Evolutionary conservation across 2,329 filamentous ascomycete genomes (phyloP).

Genomic region (Phaeophleospora eucalypticola): DNA sequence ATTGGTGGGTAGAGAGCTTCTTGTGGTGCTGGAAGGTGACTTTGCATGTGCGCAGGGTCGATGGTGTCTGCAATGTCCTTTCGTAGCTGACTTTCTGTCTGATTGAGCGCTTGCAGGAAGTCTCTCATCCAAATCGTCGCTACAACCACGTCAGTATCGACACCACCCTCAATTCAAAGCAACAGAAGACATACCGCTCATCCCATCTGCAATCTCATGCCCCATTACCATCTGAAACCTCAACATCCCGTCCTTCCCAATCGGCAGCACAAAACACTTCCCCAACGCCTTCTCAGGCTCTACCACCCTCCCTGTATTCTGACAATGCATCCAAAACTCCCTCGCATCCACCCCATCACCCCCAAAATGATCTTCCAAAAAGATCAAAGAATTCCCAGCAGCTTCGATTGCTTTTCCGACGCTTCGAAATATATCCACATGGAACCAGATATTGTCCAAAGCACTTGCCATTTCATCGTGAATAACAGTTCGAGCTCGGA

Average conservation of each 20-base stretch:
- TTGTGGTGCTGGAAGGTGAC: conserved; percentile 40
- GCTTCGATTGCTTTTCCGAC: conserved; percentile 31
- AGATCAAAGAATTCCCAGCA: conserved; percentile 33
- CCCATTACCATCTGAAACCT: conserved; percentile 39
- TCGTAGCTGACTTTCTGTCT: conserved; percentile 20
- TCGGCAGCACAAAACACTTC: conserved; percentile 39
- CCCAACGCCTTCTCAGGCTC: conserved; percentile 36
- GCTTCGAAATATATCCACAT: conserved; percentile 31
- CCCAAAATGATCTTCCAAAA: conserved; percentile 38
- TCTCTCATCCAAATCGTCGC: conserved; percentile 42
- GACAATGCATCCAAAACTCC: conserved; percentile 41
- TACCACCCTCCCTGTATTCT: conserved; percentile 40
- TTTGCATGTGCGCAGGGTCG: conserved; percentile 21
- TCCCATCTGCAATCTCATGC: conserved; percentile 45
- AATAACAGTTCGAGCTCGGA: conserved; percentile 32
- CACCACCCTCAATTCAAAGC: background rate
- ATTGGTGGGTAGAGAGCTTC: conserved; percentile 45
- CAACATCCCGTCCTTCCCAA: conserved; percentile 29
- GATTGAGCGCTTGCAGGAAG: conserved; percentile 38
- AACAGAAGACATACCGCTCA: conserved; percentile 21
- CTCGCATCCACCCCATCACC: conserved; percentile 27
- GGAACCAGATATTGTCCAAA: conserved; percentile 30
- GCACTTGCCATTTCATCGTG: conserved; percentile 2
- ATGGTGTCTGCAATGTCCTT: conserved; percentile 20
- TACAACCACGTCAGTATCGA: conserved; percentile 2